phyloP scores from a whole-genome alignment of 768 basidiomycete genomes.

The Russula lepida region DNA sequence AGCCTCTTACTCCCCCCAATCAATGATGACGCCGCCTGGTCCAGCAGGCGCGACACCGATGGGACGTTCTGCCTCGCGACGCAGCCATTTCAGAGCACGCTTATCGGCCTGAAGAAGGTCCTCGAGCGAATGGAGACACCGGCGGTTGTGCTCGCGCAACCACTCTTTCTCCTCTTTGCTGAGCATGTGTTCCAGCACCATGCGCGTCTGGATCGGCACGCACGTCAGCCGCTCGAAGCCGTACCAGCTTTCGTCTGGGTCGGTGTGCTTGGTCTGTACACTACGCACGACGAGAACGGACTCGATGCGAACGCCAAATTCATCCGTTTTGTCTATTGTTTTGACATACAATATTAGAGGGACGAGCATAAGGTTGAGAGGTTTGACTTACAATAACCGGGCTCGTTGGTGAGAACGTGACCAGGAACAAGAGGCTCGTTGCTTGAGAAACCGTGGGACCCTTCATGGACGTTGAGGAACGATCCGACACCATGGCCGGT shows the following conservation, averaged over 20 bases:
- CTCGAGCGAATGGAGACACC: constrained; percentile 54
- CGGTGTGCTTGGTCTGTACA: constrained; percentile 63
- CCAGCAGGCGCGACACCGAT: constrained; percentile 59
- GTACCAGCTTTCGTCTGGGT: constrained; percentile 72
- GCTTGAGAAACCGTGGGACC: constrained; percentile 70
- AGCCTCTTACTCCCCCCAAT: constrained; percentile 54
- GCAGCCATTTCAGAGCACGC: constrained; percentile 73
- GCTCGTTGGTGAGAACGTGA: constrained; percentile 90
- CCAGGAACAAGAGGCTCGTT: constrained; percentile 68
- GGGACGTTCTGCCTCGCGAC: constrained; percentile 63
- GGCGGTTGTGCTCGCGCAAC: constrained; percentile 81
- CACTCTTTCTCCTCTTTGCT: constrained; percentile 80
- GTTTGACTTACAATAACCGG: constrained; percentile 72
- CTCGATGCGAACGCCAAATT: constrained; percentile 91
- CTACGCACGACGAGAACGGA: constrained; percentile 70
- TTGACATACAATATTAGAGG: background rate
- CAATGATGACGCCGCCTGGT: constrained; percentile 66
- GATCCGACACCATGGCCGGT: constrained; percentile 88
- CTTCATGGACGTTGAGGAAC: constrained; percentile 81
- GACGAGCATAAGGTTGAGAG: background rate
- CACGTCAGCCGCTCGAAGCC: constrained; percentile 89
- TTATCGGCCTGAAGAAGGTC: constrained; percentile 69
- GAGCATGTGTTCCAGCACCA: constrained; percentile 81
- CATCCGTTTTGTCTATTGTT: constrained; percentile 53
- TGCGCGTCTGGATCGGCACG: constrained; percentile 86